Evolutionary conservation across 2,329 filamentous ascomycete species (phyloP).

Genomic region (Atkinsonella hypoxylon): DNA sequence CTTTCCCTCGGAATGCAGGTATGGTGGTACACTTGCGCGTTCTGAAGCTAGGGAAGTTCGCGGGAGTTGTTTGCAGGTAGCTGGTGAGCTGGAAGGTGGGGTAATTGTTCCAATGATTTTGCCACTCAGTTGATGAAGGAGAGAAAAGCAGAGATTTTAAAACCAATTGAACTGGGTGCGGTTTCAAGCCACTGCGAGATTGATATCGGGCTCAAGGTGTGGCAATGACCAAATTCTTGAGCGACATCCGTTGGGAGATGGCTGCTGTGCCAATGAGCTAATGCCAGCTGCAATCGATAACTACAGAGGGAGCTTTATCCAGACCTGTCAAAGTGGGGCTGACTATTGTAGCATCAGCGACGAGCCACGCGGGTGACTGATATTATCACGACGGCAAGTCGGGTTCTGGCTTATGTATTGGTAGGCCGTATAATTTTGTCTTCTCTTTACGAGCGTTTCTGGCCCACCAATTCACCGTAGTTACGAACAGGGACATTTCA

Average conservation of each 20-base stretch:
- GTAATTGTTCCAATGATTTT: neutral
- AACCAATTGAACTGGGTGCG: neutral
- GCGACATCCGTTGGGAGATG: neutral
- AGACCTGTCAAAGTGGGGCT: neutral
- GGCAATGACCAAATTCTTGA: neutral
- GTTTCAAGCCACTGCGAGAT: neutral
- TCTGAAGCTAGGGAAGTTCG: neutral
- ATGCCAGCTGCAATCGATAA: neutral
- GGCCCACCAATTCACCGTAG: too few relatives aligned
- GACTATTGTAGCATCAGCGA: neutral
- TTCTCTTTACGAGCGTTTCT: too few relatives aligned
- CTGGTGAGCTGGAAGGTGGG: neutral
- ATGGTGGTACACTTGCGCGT: neutral
- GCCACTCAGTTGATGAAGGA: neutral
- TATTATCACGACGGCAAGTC: too few relatives aligned
- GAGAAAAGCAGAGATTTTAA: neutral
- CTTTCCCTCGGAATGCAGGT: neutral
- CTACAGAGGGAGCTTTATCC: neutral
- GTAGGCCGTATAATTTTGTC: too few relatives aligned
- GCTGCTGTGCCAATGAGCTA: neutral
- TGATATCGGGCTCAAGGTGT: neutral
- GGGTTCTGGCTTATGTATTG: too few relatives aligned
- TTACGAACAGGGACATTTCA: too few relatives aligned
- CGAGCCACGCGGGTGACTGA: too few relatives aligned
- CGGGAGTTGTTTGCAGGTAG: neutral